These are phyloP conservation scores for Penicillium egyptiacum DNA, from an alignment of 495 filamentous ascomycete species.

Conservation along the genomic window DNA sequence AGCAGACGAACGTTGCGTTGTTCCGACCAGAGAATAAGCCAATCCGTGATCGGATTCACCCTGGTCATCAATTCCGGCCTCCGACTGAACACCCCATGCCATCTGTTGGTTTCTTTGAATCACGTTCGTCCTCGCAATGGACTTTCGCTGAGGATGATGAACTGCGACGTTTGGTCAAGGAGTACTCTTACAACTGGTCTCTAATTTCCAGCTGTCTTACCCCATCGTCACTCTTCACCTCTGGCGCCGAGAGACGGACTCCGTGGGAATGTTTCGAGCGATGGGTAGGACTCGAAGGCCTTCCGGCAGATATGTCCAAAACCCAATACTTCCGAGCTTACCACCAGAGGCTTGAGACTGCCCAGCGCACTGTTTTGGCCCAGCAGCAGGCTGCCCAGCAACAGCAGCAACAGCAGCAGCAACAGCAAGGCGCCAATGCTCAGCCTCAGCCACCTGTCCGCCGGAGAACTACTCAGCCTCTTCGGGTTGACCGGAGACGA, in stretches of 20 bases:
- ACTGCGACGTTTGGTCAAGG: constrained; percentile 77
- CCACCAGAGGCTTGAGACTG: constrained; percentile 74
- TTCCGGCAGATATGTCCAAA: constrained; percentile 88
- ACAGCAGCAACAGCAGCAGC: constrained; percentile 58
- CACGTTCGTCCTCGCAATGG: constrained; percentile 84
- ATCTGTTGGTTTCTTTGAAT: constrained; percentile 83
- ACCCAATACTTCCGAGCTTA: constrained; percentile 89
- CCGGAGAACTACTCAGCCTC: constrained; percentile 66
- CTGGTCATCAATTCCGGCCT: constrained; percentile 90
- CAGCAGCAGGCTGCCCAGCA: constrained; percentile 59
- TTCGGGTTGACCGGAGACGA: constrained; percentile 80
- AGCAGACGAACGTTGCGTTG: constrained; percentile 75
- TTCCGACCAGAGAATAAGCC: constrained; percentile 88
- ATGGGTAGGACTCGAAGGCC: constrained; percentile 85
- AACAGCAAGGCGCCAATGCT: constrained; percentile 50
- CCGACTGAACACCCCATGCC: constrained; percentile 89
- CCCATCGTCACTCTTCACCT: constrained; percentile 70
- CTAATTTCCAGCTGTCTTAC: constrained; percentile 79
- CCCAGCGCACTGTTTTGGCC: constrained; percentile 63
- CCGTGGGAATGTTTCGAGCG: constrained; percentile 99
- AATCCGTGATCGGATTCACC: constrained; percentile 86
- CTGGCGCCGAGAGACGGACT: constrained; percentile 84
- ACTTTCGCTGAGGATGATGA: constrained; percentile 85
- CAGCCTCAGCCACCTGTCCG: constrained; percentile 58
- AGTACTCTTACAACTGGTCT: constrained; percentile 97